Evolutionary conservation across 2,329 filamentous ascomycete species (phyloP).

Genomic region (Chlorencoelia australis): DNA sequence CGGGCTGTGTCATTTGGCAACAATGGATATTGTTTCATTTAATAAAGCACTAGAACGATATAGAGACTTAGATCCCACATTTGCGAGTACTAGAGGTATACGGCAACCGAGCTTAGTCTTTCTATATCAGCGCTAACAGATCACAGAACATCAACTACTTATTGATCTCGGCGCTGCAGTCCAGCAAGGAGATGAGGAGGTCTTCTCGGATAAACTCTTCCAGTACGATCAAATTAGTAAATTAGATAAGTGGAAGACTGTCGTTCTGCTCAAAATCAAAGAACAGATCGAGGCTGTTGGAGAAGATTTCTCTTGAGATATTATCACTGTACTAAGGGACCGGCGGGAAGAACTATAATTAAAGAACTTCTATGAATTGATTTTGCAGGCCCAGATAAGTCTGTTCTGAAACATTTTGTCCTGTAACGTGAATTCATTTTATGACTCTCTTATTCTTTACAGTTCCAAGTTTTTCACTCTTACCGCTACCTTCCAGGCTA

Average conservation of each 20-base stretch:
- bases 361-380: too few species aligned
- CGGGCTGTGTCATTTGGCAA: conserved; percentile 76
- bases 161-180: conserved; percentile 30
- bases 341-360: too few species aligned
- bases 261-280: conserved; percentile 73
- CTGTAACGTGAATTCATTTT: too few species aligned
- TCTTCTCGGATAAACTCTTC: conserved; percentile 77
- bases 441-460: too few species aligned
- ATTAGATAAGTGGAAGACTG: conserved; percentile 95
- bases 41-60: neutral
- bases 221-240: conserved; percentile 87
- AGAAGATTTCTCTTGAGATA: conserved; percentile 56
- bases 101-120: neutral
- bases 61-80: neutral
- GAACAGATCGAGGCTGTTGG: conserved; percentile 63
- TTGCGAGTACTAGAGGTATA: neutral
- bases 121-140: neutral
- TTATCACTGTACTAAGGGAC: too few species aligned
- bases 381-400: too few species aligned
- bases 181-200: conserved; percentile 67
- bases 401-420: too few species aligned
- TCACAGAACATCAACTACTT: neutral
- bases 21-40: conserved; percentile 20
- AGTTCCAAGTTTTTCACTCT: too few species aligned
- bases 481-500: too few species aligned